phyloP scores from a whole-genome alignment of 208 protist species.

The Wallacemonas sp. region DNA sequence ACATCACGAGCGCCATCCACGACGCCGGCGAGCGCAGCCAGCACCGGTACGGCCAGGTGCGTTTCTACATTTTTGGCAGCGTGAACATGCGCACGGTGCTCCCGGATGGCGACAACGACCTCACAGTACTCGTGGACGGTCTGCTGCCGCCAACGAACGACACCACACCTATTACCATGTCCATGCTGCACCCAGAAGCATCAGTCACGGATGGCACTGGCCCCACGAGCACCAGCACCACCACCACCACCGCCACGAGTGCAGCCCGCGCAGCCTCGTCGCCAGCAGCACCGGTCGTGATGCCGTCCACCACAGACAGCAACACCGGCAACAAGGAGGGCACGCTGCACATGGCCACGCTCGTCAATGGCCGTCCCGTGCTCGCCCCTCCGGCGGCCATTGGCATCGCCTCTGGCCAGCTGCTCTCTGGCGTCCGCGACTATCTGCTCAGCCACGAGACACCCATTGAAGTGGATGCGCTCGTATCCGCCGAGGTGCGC shows the following conservation, averaged over 20 bases:
- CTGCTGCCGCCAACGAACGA: constrained; percentile 31
- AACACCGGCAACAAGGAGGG: constrained; percentile 50
- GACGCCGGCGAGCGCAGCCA: constrained; percentile 31
- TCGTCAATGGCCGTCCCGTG: constrained; percentile 35
- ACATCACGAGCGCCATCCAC: constrained; percentile 67
- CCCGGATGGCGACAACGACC: constrained; percentile 89
- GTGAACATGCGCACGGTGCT: constrained; percentile 87
- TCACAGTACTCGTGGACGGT: constrained; percentile 82
- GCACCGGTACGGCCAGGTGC: constrained; percentile 49
- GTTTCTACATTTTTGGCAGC: constrained; percentile 88
- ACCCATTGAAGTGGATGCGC: constrained; percentile 72
- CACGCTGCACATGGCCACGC: constrained; percentile 55
- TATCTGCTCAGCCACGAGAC: constrained; percentile 49
- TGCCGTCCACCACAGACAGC: constrained; percentile 61
- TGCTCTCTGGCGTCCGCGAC: constrained; percentile 68
- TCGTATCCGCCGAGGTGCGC: constrained; percentile 82
- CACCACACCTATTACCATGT: constrained; percentile 4
- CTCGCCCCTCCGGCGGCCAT: constrained; percentile 59
- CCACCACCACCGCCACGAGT: too few species aligned
- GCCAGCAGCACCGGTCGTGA: neutral
- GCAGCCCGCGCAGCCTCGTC: too few species aligned
- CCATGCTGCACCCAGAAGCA: constrained; percentile 3
- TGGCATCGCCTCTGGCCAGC: constrained; percentile 62
- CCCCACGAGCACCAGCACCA: too few species aligned
- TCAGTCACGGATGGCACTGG: too few species aligned